Base-by-base conservation (phyloP, 2,329 filamentous ascomycete genomes). In the Fulvia fulva region DNA sequence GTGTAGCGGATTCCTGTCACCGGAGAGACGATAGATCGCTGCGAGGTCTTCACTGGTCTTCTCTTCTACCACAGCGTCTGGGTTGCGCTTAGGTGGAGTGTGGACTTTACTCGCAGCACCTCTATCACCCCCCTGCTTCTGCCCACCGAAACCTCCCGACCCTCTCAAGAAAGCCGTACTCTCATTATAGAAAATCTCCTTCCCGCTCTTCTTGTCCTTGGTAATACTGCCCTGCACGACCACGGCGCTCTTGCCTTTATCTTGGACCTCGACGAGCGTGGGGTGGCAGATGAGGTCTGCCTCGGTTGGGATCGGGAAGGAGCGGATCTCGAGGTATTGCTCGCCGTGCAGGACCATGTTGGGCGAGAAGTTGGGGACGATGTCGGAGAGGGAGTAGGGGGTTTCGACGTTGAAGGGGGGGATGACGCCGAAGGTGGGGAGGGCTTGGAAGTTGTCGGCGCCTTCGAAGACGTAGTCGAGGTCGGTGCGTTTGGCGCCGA, bases 331-430 rank as follows among this genome's bases (percentile, higher is more conserved):
- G 64, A 99, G 90, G 78, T 92, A 99, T 77, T 99, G 94, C 81
- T 99, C 94, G 72, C 94, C 94, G 79, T 99, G 94, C 23, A 99
- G 88, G 52, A 99, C 86, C 91, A 97, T 97, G 91, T 96, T 97
- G 62, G 92, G 93, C 37, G 86, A 91, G 81, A 97, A 99, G 82
- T 97, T 96, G 74, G 92, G 91, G 26, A 97, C 88, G 61, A 99
- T 83, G 57, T 92, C 85, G 71, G 86, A 84, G 69, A 94, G 83
- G 75, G 81, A 86, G 80, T 89, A 97, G 26, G 93, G 90, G 61
- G 86, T 80, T 65, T 89, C 82, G 60, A 91, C 87, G 77, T 88
- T 88, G 79, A 97, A 97, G 69, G 87, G 89, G n/a, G 94, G 94
- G 68, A 99, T 87, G 62, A 97, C 94, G 73, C 92, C 94, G 70